Evolutionary conservation across 768 basidiomycete species (phyloP), one percentile per base, ranked within the genome.

Genomic region (Lactarius quietus): DNA sequence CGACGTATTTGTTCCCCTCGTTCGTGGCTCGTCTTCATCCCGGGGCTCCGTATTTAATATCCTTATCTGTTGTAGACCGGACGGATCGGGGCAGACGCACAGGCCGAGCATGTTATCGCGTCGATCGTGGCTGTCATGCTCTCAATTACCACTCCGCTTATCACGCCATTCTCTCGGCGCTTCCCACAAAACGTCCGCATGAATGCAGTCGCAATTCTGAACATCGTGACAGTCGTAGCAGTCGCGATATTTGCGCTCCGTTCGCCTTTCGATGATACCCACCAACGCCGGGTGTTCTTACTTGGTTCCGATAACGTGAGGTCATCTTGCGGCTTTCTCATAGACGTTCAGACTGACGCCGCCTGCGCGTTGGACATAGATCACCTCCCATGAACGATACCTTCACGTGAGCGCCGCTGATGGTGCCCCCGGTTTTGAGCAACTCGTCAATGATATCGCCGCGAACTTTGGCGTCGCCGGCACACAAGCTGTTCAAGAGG

Each of bases 1-100:
- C 51, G 91, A 95, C 53, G 89, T 98, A 26, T 97, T 98, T 71
- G 92, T 96, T 0, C 96, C 96, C 8, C 76, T 97, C 71, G 90
- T 90, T 67, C 59, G 84, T 76, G n/a, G 17, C 26, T 18, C 9
- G 3, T 23, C 26, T 26, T 1, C 8, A n/a, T 59, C 23, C 15
- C 7, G 56, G 51, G 14, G 39, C 63, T 56, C 23, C n/a, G 41
- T 26, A 12, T 28, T 41, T 35, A 5, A 33, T n/a, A 61, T 9
- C 10, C 55, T 55, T 55, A 70, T 65, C 66, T 43, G 17, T 63
- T 56, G 7, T 68, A 92, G 89, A 93, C 90, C 0, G 95, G 95
- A 26, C 85, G 93, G 9, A 84, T 90, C 57, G 92, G 93, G 38
- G 83, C 80, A 39, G 88, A 91, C 43, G 92, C 89, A 0, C 95